Evolutionary conservation across 768 basidiomycete species (phyloP).

Genomic region (Xerocomus potaroensis): DNA sequence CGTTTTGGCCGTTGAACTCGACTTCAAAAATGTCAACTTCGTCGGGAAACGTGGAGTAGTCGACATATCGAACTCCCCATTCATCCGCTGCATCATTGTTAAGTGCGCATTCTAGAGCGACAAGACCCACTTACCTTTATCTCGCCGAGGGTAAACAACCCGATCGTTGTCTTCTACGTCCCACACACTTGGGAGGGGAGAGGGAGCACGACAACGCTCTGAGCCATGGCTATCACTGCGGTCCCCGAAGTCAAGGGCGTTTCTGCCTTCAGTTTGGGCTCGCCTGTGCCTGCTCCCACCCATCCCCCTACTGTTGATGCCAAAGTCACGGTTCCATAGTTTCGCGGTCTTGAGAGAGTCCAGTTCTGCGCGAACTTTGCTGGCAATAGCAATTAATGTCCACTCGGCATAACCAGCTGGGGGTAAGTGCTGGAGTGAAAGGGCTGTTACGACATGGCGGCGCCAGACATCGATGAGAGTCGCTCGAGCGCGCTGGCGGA

Average conservation of each 20-base stretch:
- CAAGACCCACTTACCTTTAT: slow-evolving; percentile 15
- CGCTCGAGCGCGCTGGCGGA: slow-evolving; percentile 62
- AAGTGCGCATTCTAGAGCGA: slow-evolving; percentile 2
- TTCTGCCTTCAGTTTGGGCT: slow-evolving; percentile 40
- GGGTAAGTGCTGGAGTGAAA: slow-evolving; percentile 34
- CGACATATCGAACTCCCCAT: slow-evolving; percentile 25
- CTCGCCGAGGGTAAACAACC: slow-evolving; percentile 28
- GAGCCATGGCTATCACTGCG: slow-evolving; percentile 16
- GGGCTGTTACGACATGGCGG: slow-evolving; percentile 52
- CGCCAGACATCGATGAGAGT: slow-evolving; percentile 65
- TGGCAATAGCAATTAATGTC: slow-evolving; percentile 28
- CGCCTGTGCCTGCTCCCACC: slow-evolving; percentile 44
- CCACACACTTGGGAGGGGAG: slow-evolving; percentile 13
- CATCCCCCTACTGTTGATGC: neutral
- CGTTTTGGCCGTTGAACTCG: slow-evolving; percentile 21
- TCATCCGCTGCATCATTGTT: slow-evolving; percentile 21
- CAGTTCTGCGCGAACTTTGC: slow-evolving; percentile 15
- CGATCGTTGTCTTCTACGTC: slow-evolving; percentile 20
- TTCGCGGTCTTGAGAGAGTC: slow-evolving; percentile 6
- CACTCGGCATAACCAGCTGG: slow-evolving; percentile 32
- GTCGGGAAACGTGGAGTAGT: slow-evolving; percentile 4
- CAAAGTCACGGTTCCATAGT: neutral
- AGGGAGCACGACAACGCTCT: slow-evolving; percentile 28
- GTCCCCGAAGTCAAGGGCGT: slow-evolving; percentile 35
- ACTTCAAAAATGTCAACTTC: slow-evolving; percentile 20